Evolutionary conservation across 2,329 filamentous ascomycete genomes (phyloP), one percentile per base, ranked within the genome.

Genomic region (Beauveria medogensis): DNA sequence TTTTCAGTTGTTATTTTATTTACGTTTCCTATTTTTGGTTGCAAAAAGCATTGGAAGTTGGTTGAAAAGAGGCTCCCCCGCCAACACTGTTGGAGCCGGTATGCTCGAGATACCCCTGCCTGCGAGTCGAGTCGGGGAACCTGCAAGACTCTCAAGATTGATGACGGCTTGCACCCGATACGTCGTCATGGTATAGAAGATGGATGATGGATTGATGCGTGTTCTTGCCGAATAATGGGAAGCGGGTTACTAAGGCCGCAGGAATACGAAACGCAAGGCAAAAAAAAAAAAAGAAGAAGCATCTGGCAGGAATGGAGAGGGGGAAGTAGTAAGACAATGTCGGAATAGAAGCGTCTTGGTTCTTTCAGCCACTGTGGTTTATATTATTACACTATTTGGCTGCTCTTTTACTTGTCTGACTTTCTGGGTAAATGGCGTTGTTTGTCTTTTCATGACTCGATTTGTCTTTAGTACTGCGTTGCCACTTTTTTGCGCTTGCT

Each of bases 391-490:
- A 60, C 18, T 24, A 16, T n/a, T 24, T 46, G 47, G 57, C 48
- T 53, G 48, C 26, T 8, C 26, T 37, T 59, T 30, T 43, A 44
- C 18, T 24, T 46, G 37, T 53, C 14, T 24, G 47, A 1, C n/a
- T 54, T 55, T 60, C 44, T 60, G 58, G 58, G 58, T 55, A 60
- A 48, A 43, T 46, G 56, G 56, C 46, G 44, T 52, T 51, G 28
- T 50, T 20, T 24, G 3, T 20, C 37, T 53, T 18, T 44, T 10
- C 34, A 48, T 30, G 47, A 50, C 51, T 24, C 16, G 30, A 47
- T 30, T 51, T 8, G 28, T 59, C 9, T 4, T 43, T 44, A 16
- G 24, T 47, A 9, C 28, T 59, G 24, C 56, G 12, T 28, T 59
- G 28, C n/a, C 14, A 5, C 41, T 10, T 46, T 26, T 53, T 24